Conservation (phyloP, 2,329 filamentous ascomycete genomes). For the Verticillium longisporum region DNA sequence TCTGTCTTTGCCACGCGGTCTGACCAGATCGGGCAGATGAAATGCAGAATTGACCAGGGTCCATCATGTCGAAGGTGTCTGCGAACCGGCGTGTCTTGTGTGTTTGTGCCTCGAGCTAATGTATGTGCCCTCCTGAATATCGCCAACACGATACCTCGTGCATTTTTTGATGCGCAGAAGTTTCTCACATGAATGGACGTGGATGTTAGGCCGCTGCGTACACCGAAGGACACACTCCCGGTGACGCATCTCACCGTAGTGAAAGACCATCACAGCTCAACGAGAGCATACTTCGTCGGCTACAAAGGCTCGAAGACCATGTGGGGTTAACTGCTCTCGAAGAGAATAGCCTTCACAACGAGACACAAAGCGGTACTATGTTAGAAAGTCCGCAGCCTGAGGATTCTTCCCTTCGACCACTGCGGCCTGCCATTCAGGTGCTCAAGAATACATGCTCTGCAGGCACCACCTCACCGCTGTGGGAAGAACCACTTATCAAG, state of each 20-base stretch:
- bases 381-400: conserved; percentile 2
- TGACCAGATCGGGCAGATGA: conserved; percentile 17
- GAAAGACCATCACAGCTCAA: conserved; percentile 4
- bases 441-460: conserved; percentile 19
- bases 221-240: not conserved
- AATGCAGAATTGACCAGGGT: conserved; percentile 26
- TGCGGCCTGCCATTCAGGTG: conserved; percentile 22
- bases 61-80: conserved; percentile 24
- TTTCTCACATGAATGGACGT: too few species aligned
- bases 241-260: conserved; percentile 4
- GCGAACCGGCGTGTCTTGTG: conserved; percentile 26
- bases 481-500: conserved; percentile 23
- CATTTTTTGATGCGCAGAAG: too few species aligned
- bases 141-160: too few species aligned
- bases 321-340: conserved; percentile 14
- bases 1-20: not conserved
- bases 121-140: conserved; percentile 14
- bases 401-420: conserved; percentile 10
- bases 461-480: conserved; percentile 18
- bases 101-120: conserved; percentile 32
- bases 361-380: not conserved
- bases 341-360: not conserved
- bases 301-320: conserved; percentile 18
- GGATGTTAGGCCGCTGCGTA: conserved; percentile 4
- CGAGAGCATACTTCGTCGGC: conserved; percentile 12